Conservation (phyloP, 352 stramenopile genomes). For the Pythium rishiriense region DNA sequence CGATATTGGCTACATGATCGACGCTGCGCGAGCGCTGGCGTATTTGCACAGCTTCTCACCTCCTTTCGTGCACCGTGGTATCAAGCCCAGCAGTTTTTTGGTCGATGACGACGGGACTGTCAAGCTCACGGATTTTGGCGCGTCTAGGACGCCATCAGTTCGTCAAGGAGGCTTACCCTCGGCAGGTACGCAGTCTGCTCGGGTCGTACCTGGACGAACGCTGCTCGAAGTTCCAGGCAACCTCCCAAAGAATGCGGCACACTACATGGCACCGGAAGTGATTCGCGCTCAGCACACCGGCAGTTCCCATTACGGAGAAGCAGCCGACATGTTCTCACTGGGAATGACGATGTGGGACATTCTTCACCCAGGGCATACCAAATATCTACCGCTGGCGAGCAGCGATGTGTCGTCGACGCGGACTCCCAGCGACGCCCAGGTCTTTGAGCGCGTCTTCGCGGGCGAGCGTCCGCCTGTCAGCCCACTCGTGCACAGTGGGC, state of each 20-base stretch:
- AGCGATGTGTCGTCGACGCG: background rate
- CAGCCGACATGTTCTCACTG: conserved; percentile 49
- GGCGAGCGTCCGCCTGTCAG: conserved; percentile 44
- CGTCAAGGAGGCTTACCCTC: background rate
- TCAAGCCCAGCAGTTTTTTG: conserved; percentile 66
- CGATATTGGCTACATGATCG: conserved; percentile 43
- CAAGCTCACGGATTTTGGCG: conserved; percentile 72
- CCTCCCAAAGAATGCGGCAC: conserved; percentile 32
- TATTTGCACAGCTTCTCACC: conserved; percentile 62
- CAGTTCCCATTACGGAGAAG: conserved; percentile 34
- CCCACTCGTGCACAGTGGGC: conserved; percentile 28
- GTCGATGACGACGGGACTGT: conserved; percentile 34
- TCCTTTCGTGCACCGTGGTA: conserved; percentile 53
- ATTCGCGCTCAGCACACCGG: conserved; percentile 35
- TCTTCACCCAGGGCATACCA: conserved; percentile 37
- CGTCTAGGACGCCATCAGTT: conserved; percentile 29
- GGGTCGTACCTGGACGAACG: conserved; percentile 17
- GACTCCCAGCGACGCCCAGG: conserved; percentile 21
- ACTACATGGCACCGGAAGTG: conserved; percentile 61
- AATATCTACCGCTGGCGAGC: conserved; percentile 31
- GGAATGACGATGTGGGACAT: conserved; percentile 59
- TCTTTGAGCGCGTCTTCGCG: conserved; percentile 41
- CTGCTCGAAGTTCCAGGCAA: conserved; percentile 50
- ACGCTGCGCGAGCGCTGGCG: conserved; percentile 42
- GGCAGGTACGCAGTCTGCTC: background rate